Percentiles rank a stretch among this genome's conserved stretches.
Conservation (phyloP, 2,329 filamentous ascomycete species). For the Aureobasidium sp. region DNA sequence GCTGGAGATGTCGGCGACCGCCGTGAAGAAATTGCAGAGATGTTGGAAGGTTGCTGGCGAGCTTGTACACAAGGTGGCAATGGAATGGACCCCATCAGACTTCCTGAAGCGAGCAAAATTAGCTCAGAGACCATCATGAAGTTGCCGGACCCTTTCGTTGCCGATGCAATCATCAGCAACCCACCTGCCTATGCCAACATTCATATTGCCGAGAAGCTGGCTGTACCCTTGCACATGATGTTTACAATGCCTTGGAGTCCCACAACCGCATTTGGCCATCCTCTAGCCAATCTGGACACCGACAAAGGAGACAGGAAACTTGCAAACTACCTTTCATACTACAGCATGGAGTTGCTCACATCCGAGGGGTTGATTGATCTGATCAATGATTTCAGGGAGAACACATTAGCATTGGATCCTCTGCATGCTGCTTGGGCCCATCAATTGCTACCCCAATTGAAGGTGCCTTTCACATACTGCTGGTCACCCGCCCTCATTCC, state of each 20-base stretch:
- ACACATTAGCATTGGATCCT: constrained; percentile 59
- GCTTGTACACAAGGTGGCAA: constrained; percentile 48
- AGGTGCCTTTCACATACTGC: constrained; percentile 82
- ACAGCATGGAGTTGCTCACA: constrained; percentile 81
- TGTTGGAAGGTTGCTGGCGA: constrained; percentile 79
- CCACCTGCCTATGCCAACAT: constrained; percentile 71
- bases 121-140: constrained; percentile 30
- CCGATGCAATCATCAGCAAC: constrained; percentile 73
- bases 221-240: constrained; percentile 74
- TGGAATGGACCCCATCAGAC: background rate
- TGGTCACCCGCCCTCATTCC: constrained; percentile 80
- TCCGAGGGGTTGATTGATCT: constrained; percentile 89
- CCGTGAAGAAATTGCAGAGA: constrained; percentile 71
- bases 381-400: constrained; percentile 73
- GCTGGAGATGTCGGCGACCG: constrained; percentile 74
- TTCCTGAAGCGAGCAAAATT: background rate
- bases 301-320: constrained; percentile 69
- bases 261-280: constrained; percentile 78
- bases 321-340: constrained; percentile 78
- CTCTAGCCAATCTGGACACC: constrained; percentile 72
- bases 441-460: constrained; percentile 66
- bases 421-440: constrained; percentile 78
- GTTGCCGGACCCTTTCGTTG: constrained; percentile 54
- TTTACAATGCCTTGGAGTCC: constrained; percentile 95
- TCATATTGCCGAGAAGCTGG: constrained; percentile 67